A percentile compares a stretch with the other conserved stretches of the same genome.
Conservation (phyloP, 2,329 filamentous ascomycete species). For the Pestalotiopsis sp. region DNA sequence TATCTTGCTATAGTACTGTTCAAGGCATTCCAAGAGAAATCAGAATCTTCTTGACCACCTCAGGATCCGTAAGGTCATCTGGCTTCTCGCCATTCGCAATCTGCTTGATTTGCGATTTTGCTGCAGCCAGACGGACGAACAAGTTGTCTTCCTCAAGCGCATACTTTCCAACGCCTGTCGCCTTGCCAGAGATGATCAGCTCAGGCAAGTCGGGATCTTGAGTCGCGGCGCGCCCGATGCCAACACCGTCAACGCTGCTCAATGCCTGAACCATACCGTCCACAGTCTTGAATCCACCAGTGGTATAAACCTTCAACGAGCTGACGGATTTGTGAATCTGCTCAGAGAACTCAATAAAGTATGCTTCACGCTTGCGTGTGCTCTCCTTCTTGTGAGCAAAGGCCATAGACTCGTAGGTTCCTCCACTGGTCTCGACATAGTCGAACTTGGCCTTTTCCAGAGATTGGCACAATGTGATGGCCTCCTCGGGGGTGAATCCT, state of each 20-base stretch:
- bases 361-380: slow-evolving; percentile 56
- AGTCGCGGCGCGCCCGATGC: slow-evolving; percentile 53
- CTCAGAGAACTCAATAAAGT: slow-evolving; percentile 61
- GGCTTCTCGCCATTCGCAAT: slow-evolving; percentile 28
- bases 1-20: neutral
- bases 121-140: slow-evolving; percentile 41
- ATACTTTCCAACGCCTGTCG: slow-evolving; percentile 50
- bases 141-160: slow-evolving; percentile 52
- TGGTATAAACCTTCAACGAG: slow-evolving; percentile 55
- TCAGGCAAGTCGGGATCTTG: slow-evolving; percentile 50
- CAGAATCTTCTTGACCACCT: slow-evolving; percentile 26
- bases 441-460: slow-evolving; percentile 54
- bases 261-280: slow-evolving; percentile 58
- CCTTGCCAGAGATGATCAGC: slow-evolving; percentile 47
- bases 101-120: slow-evolving; percentile 49
- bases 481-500: slow-evolving; percentile 54
- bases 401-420: slow-evolving; percentile 57
- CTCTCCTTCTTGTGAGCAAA: slow-evolving; percentile 55
- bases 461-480: slow-evolving; percentile 46
- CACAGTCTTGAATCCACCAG: slow-evolving; percentile 55
- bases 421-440: slow-evolving; percentile 62
- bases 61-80: slow-evolving; percentile 40
- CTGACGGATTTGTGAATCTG: slow-evolving; percentile 45
- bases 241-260: slow-evolving; percentile 57
- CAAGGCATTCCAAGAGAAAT: neutral